A percentile compares a stretch with the other conserved stretches of the same genome.
Conservation (phyloP, 2,329 filamentous ascomycete genomes). For the Hymenoscyphus fructigenus region DNA sequence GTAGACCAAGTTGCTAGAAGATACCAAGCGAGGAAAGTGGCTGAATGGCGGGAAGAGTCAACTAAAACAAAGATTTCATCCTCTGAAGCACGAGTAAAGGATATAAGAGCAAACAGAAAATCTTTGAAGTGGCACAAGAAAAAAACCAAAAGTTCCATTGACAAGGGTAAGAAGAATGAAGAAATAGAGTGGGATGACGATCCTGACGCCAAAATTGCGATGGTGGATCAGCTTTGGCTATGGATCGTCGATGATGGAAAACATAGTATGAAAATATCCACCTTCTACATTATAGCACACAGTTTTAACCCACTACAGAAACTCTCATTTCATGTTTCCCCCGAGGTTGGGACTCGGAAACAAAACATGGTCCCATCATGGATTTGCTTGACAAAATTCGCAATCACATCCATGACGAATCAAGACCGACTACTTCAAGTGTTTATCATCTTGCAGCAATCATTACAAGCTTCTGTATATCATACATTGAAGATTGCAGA, state of each 20-base stretch:
- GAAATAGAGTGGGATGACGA: background rate
- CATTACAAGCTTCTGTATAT: background rate
- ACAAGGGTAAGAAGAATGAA: background rate
- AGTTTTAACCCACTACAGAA: background rate
- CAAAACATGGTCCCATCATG: background rate
- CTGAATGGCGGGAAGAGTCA: background rate
- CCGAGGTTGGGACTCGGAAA: conserved; percentile 3
- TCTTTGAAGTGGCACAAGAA: background rate
- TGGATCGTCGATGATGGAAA: background rate
- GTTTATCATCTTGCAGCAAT: background rate
- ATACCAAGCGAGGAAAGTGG: background rate
- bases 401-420: background rate
- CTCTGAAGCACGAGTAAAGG: background rate
- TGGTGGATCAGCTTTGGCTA: conserved; percentile 7
- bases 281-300: background rate
- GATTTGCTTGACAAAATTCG: background rate
- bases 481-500: conserved; percentile 1
- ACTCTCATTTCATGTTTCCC: background rate
- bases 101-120: background rate
- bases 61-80: background rate
- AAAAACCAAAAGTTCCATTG: background rate
- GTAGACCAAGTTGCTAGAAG: background rate
- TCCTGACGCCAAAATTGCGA: background rate
- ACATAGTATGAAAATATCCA: background rate
- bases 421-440: background rate